Evolutionary conservation across 352 stramenopile species (phyloP), one percentile per base, ranked within the genome.

Genomic region (Aphanomyces invadans): DNA sequence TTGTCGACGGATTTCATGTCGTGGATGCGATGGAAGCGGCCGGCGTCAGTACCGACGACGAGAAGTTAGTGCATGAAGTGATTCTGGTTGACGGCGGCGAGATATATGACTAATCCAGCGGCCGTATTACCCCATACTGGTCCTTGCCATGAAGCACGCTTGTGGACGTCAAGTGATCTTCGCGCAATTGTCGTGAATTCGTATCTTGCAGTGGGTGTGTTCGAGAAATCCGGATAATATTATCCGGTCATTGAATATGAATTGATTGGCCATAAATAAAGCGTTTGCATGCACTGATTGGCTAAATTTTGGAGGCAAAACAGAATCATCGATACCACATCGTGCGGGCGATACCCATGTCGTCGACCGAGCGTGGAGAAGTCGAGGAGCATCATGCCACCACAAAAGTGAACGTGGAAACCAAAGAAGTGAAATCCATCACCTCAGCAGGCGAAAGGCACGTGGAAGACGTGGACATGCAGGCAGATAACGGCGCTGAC

Each of bases 171-270:
- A n/a, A n/a, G n/a, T n/a, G n/a, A n/a, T n/a, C n/a, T n/a, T n/a
- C n/a, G n/a, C n/a, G n/a, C n/a, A n/a, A n/a, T n/a, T n/a, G 15
- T 42, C 33, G 74, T 89, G 15, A 82, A 4, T 52, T 52, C 9
- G 9, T 4, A 52, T 52, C 21, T n/a, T 52, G 44, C 12, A 25
- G 23, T 52, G 44, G 12, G 21, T 25, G 44, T 25, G 44, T 9
- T 52, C 9, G 12, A 25, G 44, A 52, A 52, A 26, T n/a, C 44
- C 44, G 44, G 44, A 52, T 52, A 52, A 21, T 52, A 25, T 7
- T 26, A n/a, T 25, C 12, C 12, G 21, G 12, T 7, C 5, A 26
- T 25, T 25, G 10, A 52, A 9, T 9, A 21, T 52, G 7, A 21
- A 42, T 60, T 60, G 12, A 63, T 63, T 63, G 55, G 55, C 28